These are phyloP conservation scores for Mycena pura DNA, from an alignment of 768 basidiomycete species.

Conservation along the genomic window DNA sequence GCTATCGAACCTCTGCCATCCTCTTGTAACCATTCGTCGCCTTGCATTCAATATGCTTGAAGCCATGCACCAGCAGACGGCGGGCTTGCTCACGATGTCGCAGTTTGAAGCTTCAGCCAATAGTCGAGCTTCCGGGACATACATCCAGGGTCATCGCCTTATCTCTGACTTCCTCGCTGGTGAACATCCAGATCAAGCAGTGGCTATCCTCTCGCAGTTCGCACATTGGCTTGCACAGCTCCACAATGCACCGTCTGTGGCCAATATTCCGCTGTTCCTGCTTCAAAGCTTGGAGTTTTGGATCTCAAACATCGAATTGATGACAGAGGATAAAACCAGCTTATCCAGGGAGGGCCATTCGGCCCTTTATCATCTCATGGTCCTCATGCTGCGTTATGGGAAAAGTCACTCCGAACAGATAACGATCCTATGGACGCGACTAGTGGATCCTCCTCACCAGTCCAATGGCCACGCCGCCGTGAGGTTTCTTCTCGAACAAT, in stretches of 20 bases:
- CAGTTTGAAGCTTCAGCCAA: slow-evolving; percentile 77
- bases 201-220: slow-evolving; percentile 71
- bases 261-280: slow-evolving; percentile 59
- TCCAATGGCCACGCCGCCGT: slow-evolving; percentile 81
- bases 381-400: slow-evolving; percentile 79
- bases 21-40: slow-evolving; percentile 65
- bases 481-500: slow-evolving; percentile 87
- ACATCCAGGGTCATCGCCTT: slow-evolving; percentile 79
- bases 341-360: slow-evolving; percentile 65
- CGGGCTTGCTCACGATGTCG: slow-evolving; percentile 72
- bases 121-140: slow-evolving; percentile 76
- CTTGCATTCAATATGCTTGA: slow-evolving; percentile 82
- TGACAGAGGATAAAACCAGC: slow-evolving; percentile 61
- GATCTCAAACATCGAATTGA: slow-evolving; percentile 78
- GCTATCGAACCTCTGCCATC: slow-evolving; percentile 85
- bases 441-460: slow-evolving; percentile 75
- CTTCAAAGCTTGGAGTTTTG: slow-evolving; percentile 85
- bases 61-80: slow-evolving; percentile 68
- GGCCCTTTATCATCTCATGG: slow-evolving; percentile 80
- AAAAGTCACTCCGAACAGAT: slow-evolving; percentile 83
- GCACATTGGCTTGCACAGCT: slow-evolving; percentile 76
- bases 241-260: slow-evolving; percentile 53
- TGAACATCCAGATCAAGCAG: slow-evolving; percentile 72
- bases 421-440: slow-evolving; percentile 75
- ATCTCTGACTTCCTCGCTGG: slow-evolving; percentile 82